Evolutionary conservation across 805 yeast genomes (phyloP), one percentile per base, ranked within the genome.

Genomic region (Teunomyces funiuensis): DNA sequence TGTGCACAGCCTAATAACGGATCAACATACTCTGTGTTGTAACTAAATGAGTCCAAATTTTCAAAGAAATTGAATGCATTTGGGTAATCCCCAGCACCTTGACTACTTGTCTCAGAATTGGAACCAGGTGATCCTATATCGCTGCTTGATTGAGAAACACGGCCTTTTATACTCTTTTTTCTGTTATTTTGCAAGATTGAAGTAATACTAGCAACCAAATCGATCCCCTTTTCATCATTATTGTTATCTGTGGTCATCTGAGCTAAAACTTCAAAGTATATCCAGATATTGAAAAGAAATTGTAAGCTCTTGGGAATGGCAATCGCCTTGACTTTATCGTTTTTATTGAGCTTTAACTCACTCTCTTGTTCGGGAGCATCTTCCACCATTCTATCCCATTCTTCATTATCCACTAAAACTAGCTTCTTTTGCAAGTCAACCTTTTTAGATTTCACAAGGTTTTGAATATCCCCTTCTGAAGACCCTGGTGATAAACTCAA

Each of bases 1-100:
- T 80, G 86, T 0, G 82, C 82, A 55, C 84, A 80, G 2, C 89
- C 89, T 37, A 83, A 60, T 27, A 82, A 63, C 7, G 88, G 86
- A 53, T 83, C 88, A 29, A 82, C 73, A 13, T 66, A 69, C 29
- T 69, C 71, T 6, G 61, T 61, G 37, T 59, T 58, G 45, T 69
- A 62, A 14, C 61, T 52, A 43, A 71, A 62, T 4, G 64, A 51
- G 29, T 67, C 71, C 46, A 73, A 68, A 40, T 60, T 61, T n/a
- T 68, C 73, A 39, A 73, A 66, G 30, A 74, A 55, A 19, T 54
- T 52, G 37, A 59, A 55, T 7, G 45, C 50, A 5, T 47, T 45
- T 18, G 41, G 45, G 10, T 33, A 22, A 33, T 45, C 46, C 30
- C 37, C 46, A 23, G 31, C 14, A 13, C 47, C 45, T 62, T 56